These are phyloP conservation scores for Cicer yamashitae DNA, from an alignment of 306 rosid genomes.

Conservation along the genomic window DNA sequence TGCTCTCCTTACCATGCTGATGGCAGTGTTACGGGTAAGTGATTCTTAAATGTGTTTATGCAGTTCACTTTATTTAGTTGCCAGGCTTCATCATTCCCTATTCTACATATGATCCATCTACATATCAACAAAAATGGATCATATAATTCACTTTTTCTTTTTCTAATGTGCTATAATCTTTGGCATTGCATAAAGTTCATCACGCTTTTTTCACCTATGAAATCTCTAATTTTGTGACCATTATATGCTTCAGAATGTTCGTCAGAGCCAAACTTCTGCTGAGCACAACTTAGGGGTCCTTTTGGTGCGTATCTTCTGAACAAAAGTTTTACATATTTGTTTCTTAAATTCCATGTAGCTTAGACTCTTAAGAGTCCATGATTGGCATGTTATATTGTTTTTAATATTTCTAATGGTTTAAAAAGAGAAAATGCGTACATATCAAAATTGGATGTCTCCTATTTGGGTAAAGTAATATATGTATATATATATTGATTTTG, in stretches of 20 bases:
- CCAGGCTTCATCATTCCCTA: conserved; percentile 11
- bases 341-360: conserved; percentile 15
- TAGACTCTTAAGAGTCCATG: conserved; percentile 22
- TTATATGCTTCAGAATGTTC: conserved; percentile 62
- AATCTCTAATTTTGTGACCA: conserved; percentile 33
- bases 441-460: background rate
- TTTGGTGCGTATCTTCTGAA: conserved; percentile 66
- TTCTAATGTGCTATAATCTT: background rate
- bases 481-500: conserved; percentile 12
- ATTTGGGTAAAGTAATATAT: conserved; percentile 19
- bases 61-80: conserved; percentile 4
- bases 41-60: conserved; percentile 38
- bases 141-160: background rate
- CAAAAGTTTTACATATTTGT: conserved; percentile 3
- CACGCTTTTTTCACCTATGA: conserved; percentile 10
- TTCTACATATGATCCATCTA: conserved; percentile 13
- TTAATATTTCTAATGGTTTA: background rate
- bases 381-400: conserved; percentile 18
- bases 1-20: conserved; percentile 90
- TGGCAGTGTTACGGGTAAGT: conserved; percentile 92
- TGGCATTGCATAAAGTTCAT: conserved; percentile 19
- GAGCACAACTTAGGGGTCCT: conserved; percentile 88
- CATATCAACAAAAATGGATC: conserved; percentile 8
- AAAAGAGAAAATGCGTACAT: background rate
- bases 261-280: conserved; percentile 51